Conservation (phyloP, 1,284 basidiomycete genomes). For the Naganishia cerealis region DNA sequence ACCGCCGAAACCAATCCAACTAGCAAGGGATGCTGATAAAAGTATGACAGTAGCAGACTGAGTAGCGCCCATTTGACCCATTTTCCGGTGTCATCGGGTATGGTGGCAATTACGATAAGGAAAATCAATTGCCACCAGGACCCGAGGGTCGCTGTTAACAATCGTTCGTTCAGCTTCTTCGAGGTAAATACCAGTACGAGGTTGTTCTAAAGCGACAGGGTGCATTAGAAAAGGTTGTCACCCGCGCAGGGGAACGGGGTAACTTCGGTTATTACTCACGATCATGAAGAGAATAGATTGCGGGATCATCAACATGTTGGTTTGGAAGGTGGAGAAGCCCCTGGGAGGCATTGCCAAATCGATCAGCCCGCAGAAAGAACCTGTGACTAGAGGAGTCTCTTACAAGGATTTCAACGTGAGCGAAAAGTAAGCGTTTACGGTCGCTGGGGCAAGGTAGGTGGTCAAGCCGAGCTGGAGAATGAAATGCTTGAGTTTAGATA, state of each 20-base stretch:
- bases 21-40: slow-evolving; percentile 42
- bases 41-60: slow-evolving; percentile 35
- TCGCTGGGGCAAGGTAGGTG: slow-evolving; percentile 41
- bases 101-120: slow-evolving; percentile 39
- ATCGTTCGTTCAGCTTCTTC: slow-evolving; percentile 41
- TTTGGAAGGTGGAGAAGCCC: slow-evolving; percentile 51
- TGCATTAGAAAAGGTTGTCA: background rate
- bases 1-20: slow-evolving; percentile 38
- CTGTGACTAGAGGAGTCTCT: background rate
- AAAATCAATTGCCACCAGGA: slow-evolving; percentile 44
- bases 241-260: background rate
- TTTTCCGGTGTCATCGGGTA: slow-evolving; percentile 36
- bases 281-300: slow-evolving; percentile 44
- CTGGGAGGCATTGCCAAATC: slow-evolving; percentile 28
- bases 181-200: slow-evolving; percentile 41
- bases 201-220: slow-evolving; percentile 36
- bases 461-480: slow-evolving; percentile 37
- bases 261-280: slow-evolving; percentile 24
- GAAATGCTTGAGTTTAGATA: background rate
- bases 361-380: background rate
- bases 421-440: slow-evolving; percentile 45
- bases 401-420: slow-evolving; percentile 36
- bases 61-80: slow-evolving; percentile 38
- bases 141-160: slow-evolving; percentile 35
- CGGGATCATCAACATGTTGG: slow-evolving; percentile 52